Evolutionary conservation across 768 basidiomycete species (phyloP), one percentile per base, ranked within the genome.

Genomic region (Neoboletus brunneissimus): DNA sequence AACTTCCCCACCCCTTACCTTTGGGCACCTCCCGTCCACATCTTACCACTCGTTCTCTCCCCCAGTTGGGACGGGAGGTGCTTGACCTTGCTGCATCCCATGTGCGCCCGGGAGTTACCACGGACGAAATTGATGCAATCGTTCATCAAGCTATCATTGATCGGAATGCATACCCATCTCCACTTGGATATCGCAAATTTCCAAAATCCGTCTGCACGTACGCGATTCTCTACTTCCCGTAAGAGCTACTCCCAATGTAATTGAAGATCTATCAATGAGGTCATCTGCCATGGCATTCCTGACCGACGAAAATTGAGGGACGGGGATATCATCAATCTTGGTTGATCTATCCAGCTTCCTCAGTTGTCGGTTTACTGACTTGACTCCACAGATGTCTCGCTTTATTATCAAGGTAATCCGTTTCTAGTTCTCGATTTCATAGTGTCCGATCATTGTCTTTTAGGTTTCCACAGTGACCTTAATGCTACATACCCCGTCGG

Each of bases 201-300:
- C 96, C 97, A 13, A 98, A 98, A 78, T 98, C 94, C 31, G 84
- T 96, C 37, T 99, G 97, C 89, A 94, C 89, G 86, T 93, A 76
- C 63, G 92, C 44, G 27, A 81, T 35, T 45, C 42, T 40, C 51
- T 42, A 27, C 46, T 42, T 49, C 29, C 48, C 46, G 51, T 32
- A 48, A 54, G 48, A 35, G 20, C 34, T 50, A 32, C 40, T 41
- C 48, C 13, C 18, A 52, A 60, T 51, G 35, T 38, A 18, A 44
- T 62, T 31, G 50, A 91, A 67, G 91, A 22, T 94, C 93, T 41
- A 75, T 98, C 23, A 99, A 99, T 71, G 96, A 98, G 73, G 89
- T 83, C 49, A 95, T 99, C 64, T 98, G 97, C 72, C 97, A 99
- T 71, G 97, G 96, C 54, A 95, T 96, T 59, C 94, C 95, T 37